Percentiles rank a stretch among this genome's conserved stretches.
These are phyloP conservation scores for Panus rudis DNA, from an alignment of 768 basidiomycete species.

Conservation along the genomic window DNA sequence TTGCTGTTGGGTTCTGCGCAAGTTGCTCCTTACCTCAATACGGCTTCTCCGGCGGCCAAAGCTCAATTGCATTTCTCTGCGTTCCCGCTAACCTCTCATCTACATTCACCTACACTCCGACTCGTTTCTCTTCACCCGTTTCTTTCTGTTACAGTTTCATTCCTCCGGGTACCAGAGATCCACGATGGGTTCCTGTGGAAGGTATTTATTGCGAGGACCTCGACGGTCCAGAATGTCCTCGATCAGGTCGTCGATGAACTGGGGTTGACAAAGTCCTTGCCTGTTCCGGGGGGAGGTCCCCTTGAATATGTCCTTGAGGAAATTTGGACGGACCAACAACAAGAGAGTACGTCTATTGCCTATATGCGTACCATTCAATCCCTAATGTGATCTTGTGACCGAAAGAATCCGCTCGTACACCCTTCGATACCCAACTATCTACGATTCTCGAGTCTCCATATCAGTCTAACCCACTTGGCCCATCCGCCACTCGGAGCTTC, in stretches of 20 bases:
- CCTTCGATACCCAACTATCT: conserved; percentile 35
- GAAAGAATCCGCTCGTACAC: conserved; percentile 39
- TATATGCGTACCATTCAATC: not conserved
- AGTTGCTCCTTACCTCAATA: conserved; percentile 48
- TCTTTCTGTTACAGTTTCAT: conserved; percentile 45
- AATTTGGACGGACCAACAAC: conserved; percentile 45
- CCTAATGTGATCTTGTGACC: not conserved
- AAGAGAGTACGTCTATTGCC: conserved; percentile 42
- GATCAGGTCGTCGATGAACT: conserved; percentile 51
- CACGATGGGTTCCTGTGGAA: conserved; percentile 66
- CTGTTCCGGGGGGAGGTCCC: conserved; percentile 59
- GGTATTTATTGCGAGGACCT: conserved; percentile 53
- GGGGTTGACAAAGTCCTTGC: conserved; percentile 58
- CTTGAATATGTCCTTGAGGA: conserved; percentile 75
- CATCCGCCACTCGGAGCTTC: conserved; percentile 33
- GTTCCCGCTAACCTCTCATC: conserved; percentile 61
- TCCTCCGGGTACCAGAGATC: conserved; percentile 70
- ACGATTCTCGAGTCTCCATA: conserved; percentile 34
- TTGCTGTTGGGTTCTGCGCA: conserved; percentile 36
- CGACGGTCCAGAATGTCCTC: conserved; percentile 50
- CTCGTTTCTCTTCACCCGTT: conserved; percentile 64
- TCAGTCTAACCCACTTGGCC: conserved; percentile 10
- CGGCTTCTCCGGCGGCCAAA: conserved; percentile 26
- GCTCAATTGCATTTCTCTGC: conserved; percentile 56
- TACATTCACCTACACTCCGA: conserved; percentile 60